These are phyloP conservation scores for Colletotrichum sp. DNA, from an alignment of 2,329 filamentous ascomycete genomes.

Conservation along the genomic window DNA sequence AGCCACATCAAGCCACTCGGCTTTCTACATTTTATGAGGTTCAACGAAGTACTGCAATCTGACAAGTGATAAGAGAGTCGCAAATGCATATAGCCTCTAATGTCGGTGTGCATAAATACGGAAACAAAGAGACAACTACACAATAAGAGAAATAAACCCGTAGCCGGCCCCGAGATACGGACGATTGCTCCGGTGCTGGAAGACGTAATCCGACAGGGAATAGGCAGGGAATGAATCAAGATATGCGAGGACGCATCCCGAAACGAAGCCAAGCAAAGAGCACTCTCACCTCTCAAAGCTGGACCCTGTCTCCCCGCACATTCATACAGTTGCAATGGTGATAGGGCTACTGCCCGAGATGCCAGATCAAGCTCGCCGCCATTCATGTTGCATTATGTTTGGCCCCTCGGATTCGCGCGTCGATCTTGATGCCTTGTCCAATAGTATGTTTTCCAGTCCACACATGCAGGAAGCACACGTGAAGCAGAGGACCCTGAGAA, in stretches of 20 bases:
- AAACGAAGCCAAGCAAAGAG: background rate
- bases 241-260: background rate
- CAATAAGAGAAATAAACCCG: background rate
- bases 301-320: background rate
- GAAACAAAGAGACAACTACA: background rate
- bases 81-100: background rate
- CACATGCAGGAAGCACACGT: background rate
- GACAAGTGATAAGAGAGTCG: background rate
- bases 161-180: background rate
- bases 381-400: background rate
- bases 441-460: background rate
- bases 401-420: background rate
- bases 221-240: background rate
- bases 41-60: background rate
- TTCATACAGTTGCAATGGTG: background rate
- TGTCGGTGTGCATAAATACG: background rate
- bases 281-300: background rate
- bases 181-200: background rate
- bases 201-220: background rate
- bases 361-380: background rate
- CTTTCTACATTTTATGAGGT: background rate
- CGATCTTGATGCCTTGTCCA: conserved; percentile 16
- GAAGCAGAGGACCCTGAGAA: background rate
- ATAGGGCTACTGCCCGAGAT: background rate
- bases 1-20: background rate